A percentile compares a stretch with the other conserved stretches of the same genome.
Evolutionary conservation across 2,329 filamentous ascomycete species (phyloP).

Genomic region (Aspergillus sp.): DNA sequence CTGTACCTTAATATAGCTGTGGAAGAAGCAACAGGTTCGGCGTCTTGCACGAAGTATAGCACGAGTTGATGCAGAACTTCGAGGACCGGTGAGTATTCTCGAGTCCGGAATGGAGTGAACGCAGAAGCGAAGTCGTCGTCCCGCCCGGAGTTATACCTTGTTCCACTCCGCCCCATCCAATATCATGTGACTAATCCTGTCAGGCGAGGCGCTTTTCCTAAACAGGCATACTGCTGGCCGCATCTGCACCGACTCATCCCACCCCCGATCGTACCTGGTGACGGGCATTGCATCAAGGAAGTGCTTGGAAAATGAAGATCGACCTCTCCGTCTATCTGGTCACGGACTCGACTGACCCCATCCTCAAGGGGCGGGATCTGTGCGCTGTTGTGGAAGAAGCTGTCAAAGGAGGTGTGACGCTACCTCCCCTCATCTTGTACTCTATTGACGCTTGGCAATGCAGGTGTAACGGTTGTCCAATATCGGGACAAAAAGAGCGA

Average conservation of each 20-base stretch:
- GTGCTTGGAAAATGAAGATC: conserved; percentile 43
- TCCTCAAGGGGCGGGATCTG: conserved; percentile 71
- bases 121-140: conserved; percentile 38
- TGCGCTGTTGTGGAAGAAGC: conserved; percentile 72
- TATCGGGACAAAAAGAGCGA: conserved; percentile 85
- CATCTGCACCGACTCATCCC: conserved; percentile 5
- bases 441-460: conserved; percentile 22
- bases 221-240: background rate
- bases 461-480: conserved; percentile 77
- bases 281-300: background rate
- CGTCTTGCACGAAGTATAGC: background rate
- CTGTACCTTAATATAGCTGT: background rate
- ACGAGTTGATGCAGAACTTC: conserved; percentile 31
- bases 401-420: conserved; percentile 63
- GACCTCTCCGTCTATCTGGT: conserved; percentile 88
- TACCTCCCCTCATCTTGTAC: background rate
- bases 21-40: background rate
- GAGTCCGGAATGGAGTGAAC: conserved; percentile 43
- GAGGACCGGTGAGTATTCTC: conserved; percentile 45
- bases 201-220: conserved; percentile 9
- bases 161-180: background rate
- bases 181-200: conserved; percentile 12
- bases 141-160: conserved; percentile 8
- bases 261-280: background rate
- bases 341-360: conserved; percentile 85